phyloP scores from a whole-genome alignment of 225 moss, liverwort and hornwort species.

The Bryoerythrophyllum caledonicum region DNA sequence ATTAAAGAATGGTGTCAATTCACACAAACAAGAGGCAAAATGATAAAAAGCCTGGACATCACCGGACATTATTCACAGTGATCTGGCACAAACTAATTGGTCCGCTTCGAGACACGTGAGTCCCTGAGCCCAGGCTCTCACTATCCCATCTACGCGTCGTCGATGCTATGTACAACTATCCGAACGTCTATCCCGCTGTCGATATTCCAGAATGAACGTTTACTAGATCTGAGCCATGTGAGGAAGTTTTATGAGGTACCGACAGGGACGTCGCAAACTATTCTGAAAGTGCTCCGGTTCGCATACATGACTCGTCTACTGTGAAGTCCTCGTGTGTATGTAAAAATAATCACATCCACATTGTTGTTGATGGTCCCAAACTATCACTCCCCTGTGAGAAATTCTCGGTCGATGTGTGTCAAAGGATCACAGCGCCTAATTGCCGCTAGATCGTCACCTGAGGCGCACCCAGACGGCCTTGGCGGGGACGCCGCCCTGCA shows the following conservation, averaged over 20 bases:
- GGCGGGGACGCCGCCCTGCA: conserved; percentile 32
- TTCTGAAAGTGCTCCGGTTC: background rate
- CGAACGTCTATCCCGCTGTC: background rate
- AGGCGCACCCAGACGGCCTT: conserved; percentile 57
- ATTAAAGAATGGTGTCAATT: background rate
- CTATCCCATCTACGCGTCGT: background rate
- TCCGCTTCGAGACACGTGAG: background rate
- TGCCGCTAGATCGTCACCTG: background rate
- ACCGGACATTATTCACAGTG: background rate
- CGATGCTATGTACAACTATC: background rate
- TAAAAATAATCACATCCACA: too few species aligned
- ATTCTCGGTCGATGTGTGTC: background rate
- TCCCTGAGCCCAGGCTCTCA: background rate
- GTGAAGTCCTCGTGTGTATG: too few species aligned
- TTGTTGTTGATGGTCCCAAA: too few species aligned
- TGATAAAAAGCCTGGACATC: background rate
- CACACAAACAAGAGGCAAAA: background rate
- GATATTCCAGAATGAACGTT: background rate
- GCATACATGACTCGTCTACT: too few species aligned
- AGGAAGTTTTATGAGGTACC: background rate
- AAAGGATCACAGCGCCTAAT: too few species aligned
- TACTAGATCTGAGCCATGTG: background rate
- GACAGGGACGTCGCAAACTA: background rate
- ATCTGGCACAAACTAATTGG: background rate
- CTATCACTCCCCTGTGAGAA: too few species aligned